Percentiles rank a stretch among this genome's conserved stretches.
Conservation (phyloP, 805 yeast genomes). For the Clavispora asparagi region DNA sequence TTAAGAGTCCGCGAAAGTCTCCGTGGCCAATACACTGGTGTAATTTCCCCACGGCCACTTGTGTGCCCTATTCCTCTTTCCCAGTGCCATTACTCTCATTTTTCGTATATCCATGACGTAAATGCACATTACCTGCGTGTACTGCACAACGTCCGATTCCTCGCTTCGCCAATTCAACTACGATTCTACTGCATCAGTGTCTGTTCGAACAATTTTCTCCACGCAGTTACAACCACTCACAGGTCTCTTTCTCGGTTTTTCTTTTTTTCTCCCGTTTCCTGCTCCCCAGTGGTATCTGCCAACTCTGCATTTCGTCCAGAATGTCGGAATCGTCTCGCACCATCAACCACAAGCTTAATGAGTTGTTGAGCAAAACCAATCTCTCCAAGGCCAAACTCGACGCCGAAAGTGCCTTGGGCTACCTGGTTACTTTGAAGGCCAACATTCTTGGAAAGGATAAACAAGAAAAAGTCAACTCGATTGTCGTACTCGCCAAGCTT, state of each 20-base stretch:
- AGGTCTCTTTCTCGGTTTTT: neutral
- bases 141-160: neutral
- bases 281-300: neutral
- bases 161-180: neutral
- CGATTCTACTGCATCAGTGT: neutral
- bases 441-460: slow-evolving; percentile 44
- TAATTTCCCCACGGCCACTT: too few relatives aligned
- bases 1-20: too few relatives aligned
- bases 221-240: neutral
- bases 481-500: slow-evolving; percentile 49
- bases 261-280: neutral
- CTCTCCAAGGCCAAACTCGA: slow-evolving; percentile 28
- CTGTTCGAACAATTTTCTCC: neutral
- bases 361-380: slow-evolving; percentile 32
- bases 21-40: too few relatives aligned
- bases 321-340: slow-evolving; percentile 39
- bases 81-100: too few relatives aligned
- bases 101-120: neutral
- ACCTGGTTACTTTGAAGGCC: slow-evolving; percentile 32
- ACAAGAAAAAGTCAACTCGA: slow-evolving; percentile 47
- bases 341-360: slow-evolving; percentile 41
- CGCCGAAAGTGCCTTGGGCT: slow-evolving; percentile 25
- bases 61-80: too few relatives aligned
- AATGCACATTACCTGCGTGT: neutral
- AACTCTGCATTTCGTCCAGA: neutral